These are phyloP conservation scores for Suhomyces faveliae DNA, from an alignment of 805 yeast species.

Conservation along the genomic window DNA sequence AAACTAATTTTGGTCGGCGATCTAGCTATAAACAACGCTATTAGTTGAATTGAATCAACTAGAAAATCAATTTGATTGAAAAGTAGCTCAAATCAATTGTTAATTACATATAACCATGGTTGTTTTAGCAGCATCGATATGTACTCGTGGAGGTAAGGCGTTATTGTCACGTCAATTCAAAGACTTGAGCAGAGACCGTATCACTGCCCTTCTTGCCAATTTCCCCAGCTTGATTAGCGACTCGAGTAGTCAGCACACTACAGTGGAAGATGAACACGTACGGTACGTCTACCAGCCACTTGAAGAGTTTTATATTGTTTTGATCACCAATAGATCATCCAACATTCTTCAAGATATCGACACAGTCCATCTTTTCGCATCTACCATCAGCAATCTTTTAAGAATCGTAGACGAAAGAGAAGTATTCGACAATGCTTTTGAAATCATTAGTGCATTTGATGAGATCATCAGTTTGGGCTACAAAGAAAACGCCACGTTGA, in stretches of 20 bases:
- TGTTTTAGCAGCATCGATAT: constrained; percentile 89
- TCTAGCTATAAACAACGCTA: not conserved
- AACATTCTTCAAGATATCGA: constrained; percentile 93
- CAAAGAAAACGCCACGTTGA: constrained; percentile 76
- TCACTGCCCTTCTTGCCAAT: constrained; percentile 78
- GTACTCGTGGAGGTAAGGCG: constrained; percentile 91
- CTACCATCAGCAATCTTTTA: constrained; percentile 73
- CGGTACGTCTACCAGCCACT: constrained; percentile 95
- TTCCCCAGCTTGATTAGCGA: constrained; percentile 78
- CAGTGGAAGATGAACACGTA: constrained; percentile 87
- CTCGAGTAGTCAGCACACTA: constrained; percentile 78
- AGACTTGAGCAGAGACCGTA: constrained; percentile 79
- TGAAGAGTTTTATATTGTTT: constrained; percentile 87
- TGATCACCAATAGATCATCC: constrained; percentile 86
- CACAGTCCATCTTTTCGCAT: constrained; percentile 81
- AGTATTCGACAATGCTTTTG: constrained; percentile 81
- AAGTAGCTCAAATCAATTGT: too few relatives aligned
- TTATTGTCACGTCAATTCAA: constrained; percentile 88
- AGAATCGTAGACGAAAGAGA: constrained; percentile 77
- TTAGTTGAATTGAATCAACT: not conserved
- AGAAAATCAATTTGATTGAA: too few relatives aligned
- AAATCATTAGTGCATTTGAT: constrained; percentile 87
- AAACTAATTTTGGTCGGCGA: constrained; percentile 4
- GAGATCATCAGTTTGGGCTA: constrained; percentile 89
- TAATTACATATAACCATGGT: too few relatives aligned